Evolutionary conservation across 2,329 filamentous ascomycete genomes (phyloP).

Genomic region (Exophiala xenobiotica): DNA sequence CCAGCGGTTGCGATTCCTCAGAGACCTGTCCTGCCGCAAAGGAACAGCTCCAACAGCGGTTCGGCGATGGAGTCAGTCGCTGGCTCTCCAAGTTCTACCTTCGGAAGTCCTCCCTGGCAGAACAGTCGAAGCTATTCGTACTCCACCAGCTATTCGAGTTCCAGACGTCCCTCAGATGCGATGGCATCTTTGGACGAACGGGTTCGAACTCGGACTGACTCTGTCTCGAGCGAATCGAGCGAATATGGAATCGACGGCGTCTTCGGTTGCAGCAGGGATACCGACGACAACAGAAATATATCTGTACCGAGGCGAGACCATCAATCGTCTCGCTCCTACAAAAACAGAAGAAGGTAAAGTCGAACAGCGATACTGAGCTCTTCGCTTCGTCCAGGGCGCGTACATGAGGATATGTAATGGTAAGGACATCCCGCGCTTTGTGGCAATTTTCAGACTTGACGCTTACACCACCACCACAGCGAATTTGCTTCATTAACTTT

Average conservation of each 20-base stretch:
- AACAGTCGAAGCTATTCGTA: conserved; percentile 6
- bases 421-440: conserved; percentile 4
- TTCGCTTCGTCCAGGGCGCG: background rate
- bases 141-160: conserved; percentile 6
- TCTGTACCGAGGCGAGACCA: background rate
- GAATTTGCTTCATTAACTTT: conserved; percentile 11
- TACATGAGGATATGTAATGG: background rate
- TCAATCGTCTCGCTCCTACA: background rate
- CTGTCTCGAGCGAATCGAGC: conserved; percentile 14
- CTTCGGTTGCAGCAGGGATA: conserved; percentile 8
- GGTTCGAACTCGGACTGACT: conserved; percentile 15
- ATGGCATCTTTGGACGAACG: conserved; percentile 10
- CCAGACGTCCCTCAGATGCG: conserved; percentile 19
- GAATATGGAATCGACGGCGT: conserved; percentile 17
- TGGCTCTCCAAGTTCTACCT: conserved; percentile 6
- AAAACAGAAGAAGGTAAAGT: background rate
- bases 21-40: conserved; percentile 9
- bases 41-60: conserved; percentile 15
- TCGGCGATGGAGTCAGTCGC: conserved; percentile 11
- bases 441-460: conserved; percentile 1
- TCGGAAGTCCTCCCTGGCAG: conserved; percentile 7
- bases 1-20: conserved; percentile 9
- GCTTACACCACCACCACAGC: conserved; percentile 17
- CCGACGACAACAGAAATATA: background rate
- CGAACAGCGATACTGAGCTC: too few species aligned